Percentiles rank a stretch among this genome's conserved stretches.
These are phyloP conservation scores for Leishmania major DNA, from an alignment of 208 protist genomes.

Conservation along the genomic window DNA sequence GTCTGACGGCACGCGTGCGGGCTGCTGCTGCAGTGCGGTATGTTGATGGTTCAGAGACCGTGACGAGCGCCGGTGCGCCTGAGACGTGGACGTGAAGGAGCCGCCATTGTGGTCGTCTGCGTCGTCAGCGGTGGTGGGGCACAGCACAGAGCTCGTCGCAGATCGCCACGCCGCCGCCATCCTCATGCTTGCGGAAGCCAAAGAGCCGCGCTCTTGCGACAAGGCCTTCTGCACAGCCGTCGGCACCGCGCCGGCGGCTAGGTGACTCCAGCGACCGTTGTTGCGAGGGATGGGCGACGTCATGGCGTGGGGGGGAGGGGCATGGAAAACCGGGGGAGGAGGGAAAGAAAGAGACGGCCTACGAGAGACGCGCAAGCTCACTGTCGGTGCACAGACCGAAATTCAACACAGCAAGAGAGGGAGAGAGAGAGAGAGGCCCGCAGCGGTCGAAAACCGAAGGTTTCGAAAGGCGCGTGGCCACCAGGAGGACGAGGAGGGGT, in stretches of 20 bases:
- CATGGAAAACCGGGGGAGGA: neutral
- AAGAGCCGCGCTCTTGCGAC: conserved; percentile 14
- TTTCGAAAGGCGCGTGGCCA: neutral
- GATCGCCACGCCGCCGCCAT: neutral
- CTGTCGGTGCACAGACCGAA: neutral
- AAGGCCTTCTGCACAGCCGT: conserved; percentile 25
- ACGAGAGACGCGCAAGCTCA: neutral
- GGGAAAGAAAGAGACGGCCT: neutral
- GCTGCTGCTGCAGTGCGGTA: neutral
- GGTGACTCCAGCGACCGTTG: conserved; percentile 2
- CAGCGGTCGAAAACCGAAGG: neutral
- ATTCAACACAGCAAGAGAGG: neutral
- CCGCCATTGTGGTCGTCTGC: conserved; percentile 2
- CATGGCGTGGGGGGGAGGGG: neutral
- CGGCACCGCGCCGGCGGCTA: conserved; percentile 10
- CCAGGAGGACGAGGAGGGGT: neutral
- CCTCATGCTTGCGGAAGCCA: neutral
- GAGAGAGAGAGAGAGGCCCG: neutral
- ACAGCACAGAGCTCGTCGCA: neutral
- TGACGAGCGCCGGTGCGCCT: neutral
- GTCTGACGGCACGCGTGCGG: neutral
- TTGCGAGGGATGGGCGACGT: neutral
- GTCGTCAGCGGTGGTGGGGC: conserved; percentile 1
- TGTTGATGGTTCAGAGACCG: neutral
- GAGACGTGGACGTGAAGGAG: neutral